Percentiles rank a stretch among this genome's conserved stretches.
Conservation (phyloP, 179 eudicot genomes). For the Kewa caespitosa region DNA sequence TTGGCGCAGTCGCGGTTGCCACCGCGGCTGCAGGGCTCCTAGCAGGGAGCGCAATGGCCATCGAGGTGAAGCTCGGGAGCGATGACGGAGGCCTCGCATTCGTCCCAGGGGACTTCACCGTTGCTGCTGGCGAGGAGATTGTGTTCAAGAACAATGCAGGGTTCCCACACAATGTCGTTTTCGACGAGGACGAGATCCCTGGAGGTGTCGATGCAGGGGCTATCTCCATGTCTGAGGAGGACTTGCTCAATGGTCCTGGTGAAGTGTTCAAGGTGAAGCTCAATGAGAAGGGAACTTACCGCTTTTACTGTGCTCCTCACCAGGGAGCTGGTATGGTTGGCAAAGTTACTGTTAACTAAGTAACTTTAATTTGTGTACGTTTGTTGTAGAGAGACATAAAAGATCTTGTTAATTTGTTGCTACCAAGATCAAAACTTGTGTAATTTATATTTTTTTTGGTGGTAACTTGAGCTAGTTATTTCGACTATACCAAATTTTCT, state of each 20-base stretch:
- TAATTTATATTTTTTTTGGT: slow-evolving; percentile 16
- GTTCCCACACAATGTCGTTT: slow-evolving; percentile 87
- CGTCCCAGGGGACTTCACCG: slow-evolving; percentile 50
- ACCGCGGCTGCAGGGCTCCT: slow-evolving; percentile 67
- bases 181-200: slow-evolving; percentile 81
- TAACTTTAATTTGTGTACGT: slow-evolving; percentile 1
- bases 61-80: slow-evolving; percentile 63
- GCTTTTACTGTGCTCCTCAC: slow-evolving; percentile 85
- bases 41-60: slow-evolving; percentile 71
- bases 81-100: slow-evolving; percentile 61
- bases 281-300: slow-evolving; percentile 80
- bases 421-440: slow-evolving; percentile 17
- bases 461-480: slow-evolving; percentile 22
- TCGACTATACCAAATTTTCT: not conserved
- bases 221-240: slow-evolving; percentile 84
- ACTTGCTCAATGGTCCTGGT: slow-evolving; percentile 63
- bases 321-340: slow-evolving; percentile 97
- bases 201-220: slow-evolving; percentile 49
- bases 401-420: not conserved
- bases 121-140: slow-evolving; percentile 71
- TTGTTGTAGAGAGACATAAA: slow-evolving; percentile 12
- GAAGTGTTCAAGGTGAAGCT: slow-evolving; percentile 63
- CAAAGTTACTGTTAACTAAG: slow-evolving; percentile 57
- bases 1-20: slow-evolving; percentile 50
- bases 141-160: slow-evolving; percentile 86